phyloP scores from a whole-genome alignment of 805 yeast species.

The Saccharomycopsis sp. region DNA sequence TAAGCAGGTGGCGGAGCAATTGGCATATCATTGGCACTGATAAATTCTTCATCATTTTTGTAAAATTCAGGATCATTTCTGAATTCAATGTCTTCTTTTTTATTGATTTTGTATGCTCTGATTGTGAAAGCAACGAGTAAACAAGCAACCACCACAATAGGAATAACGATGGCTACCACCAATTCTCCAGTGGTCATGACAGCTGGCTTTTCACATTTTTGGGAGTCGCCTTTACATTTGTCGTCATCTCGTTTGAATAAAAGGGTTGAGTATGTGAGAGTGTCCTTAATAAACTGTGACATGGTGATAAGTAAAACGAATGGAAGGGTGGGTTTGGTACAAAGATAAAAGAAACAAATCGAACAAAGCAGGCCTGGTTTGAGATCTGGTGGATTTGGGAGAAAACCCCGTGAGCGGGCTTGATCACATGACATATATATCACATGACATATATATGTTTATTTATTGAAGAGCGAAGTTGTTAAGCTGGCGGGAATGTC shows the following conservation, averaged over 20 bases:
- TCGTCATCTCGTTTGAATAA: slow-evolving; percentile 3
- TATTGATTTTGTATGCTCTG: slow-evolving; percentile 15
- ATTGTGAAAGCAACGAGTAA: slow-evolving; percentile 6
- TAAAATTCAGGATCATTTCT: slow-evolving; percentile 17
- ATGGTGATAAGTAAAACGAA: too few species aligned
- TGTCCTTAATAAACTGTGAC: background rate
- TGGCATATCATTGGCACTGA: slow-evolving; percentile 15
- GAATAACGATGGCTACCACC: slow-evolving; percentile 15
- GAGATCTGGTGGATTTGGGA: too few species aligned
- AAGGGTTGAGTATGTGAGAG: background rate
- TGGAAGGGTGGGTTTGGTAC: too few species aligned
- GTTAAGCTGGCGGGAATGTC: too few species aligned
- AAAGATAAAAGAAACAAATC: too few species aligned
- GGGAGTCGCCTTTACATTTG: slow-evolving; percentile 7
- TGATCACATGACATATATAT: too few species aligned
- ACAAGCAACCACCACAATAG: slow-evolving; percentile 14
- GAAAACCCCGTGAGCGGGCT: too few species aligned
- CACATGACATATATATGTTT: too few species aligned
- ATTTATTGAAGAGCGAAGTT: too few species aligned
- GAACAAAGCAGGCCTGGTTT: too few species aligned
- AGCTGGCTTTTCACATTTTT: slow-evolving; percentile 16
- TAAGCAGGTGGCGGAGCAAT: slow-evolving; percentile 15
- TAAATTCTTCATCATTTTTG: slow-evolving; percentile 17
- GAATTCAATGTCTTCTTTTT: slow-evolving; percentile 16
- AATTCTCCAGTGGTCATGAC: slow-evolving; percentile 9